Conservation (phyloP, 495 filamentous ascomycete species). For the Penicillium macrosclerotiorum region DNA sequence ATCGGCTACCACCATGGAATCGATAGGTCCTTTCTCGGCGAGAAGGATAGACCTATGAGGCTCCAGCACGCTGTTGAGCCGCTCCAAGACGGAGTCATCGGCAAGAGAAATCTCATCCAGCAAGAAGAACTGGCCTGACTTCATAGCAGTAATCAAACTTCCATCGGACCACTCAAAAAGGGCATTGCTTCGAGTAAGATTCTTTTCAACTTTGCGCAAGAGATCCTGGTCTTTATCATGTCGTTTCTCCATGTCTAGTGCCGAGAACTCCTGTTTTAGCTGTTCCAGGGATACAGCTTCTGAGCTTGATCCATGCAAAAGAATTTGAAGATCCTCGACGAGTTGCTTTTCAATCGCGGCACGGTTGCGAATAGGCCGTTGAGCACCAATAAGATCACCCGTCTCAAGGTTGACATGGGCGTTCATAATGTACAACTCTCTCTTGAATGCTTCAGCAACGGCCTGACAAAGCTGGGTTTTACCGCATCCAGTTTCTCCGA, state of each 20-base stretch:
- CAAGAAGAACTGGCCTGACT: constrained; percentile 81
- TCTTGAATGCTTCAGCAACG: constrained; percentile 74
- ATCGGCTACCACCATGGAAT: constrained; percentile 73
- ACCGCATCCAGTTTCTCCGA: constrained; percentile 95
- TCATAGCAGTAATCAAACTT: constrained; percentile 93
- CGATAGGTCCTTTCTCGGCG: constrained; percentile 85
- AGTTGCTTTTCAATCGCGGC: constrained; percentile 66
- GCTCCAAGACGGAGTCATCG: constrained; percentile 94
- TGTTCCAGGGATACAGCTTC: constrained; percentile 37
- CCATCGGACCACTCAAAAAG: constrained; percentile 98
- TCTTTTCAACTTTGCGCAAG: constrained; percentile 55
- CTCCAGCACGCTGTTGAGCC: constrained; percentile 97
- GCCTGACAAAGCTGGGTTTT: constrained; percentile 97
- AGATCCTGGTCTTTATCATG: constrained; percentile 48
- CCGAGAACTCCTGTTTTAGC: constrained; percentile 50
- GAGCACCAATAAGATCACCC: constrained; percentile 93
- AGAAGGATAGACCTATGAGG: constrained; percentile 80
- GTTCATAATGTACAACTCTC: constrained; percentile 82
- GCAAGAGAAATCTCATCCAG: constrained; percentile 98
- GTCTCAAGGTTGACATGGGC: constrained; percentile 97
- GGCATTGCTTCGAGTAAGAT: constrained; percentile 64
- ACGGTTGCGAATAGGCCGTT: constrained; percentile 85
- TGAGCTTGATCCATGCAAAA: constrained; percentile 29
- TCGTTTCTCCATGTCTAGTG: constrained; percentile 26
- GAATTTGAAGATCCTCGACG: constrained; percentile 55